Evolutionary conservation across 2,329 filamentous ascomycete species (phyloP).

Genomic region (Aspergillus texensis): DNA sequence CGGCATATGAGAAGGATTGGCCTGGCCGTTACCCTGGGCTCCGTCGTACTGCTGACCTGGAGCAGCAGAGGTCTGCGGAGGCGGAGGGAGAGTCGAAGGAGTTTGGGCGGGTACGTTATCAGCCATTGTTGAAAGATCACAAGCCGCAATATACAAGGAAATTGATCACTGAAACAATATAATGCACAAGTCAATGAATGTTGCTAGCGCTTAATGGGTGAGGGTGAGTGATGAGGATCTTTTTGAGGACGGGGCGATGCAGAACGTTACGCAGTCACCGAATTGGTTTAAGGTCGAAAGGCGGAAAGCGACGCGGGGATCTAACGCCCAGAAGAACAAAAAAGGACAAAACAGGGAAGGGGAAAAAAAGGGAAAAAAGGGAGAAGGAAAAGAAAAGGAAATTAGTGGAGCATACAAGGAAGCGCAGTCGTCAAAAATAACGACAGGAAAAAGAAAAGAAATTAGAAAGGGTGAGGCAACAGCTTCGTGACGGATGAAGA

Average conservation of each 20-base stretch:
- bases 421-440: slow-evolving; percentile 15
- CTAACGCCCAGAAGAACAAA: slow-evolving; percentile 18
- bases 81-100: slow-evolving; percentile 68
- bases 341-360: slow-evolving; percentile 15
- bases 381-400: slow-evolving; percentile 18
- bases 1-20: slow-evolving; percentile 76
- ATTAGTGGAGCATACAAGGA: slow-evolving; percentile 23
- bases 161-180: slow-evolving; percentile 22
- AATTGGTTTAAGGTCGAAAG: slow-evolving; percentile 25
- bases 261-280: slow-evolving; percentile 30
- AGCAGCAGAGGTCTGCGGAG: slow-evolving; percentile 68
- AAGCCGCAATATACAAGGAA: slow-evolving; percentile 24
- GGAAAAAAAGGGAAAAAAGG: slow-evolving; percentile 20
- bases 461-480: slow-evolving; percentile 15
- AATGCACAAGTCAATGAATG: slow-evolving; percentile 26
- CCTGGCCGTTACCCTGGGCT: slow-evolving; percentile 69
- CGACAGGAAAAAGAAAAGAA: slow-evolving; percentile 14
- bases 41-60: slow-evolving; percentile 73
- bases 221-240: slow-evolving; percentile 18
- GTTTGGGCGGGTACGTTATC: slow-evolving; percentile 69
- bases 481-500: slow-evolving; percentile 23
- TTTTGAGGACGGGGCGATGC: slow-evolving; percentile 28
- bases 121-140: slow-evolving; percentile 64
- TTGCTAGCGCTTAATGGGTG: slow-evolving; percentile 16
- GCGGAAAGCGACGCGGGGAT: slow-evolving; percentile 30